Conservation (phyloP, 306 rosid genomes). For the Ziziphus jujuba region DNA sequence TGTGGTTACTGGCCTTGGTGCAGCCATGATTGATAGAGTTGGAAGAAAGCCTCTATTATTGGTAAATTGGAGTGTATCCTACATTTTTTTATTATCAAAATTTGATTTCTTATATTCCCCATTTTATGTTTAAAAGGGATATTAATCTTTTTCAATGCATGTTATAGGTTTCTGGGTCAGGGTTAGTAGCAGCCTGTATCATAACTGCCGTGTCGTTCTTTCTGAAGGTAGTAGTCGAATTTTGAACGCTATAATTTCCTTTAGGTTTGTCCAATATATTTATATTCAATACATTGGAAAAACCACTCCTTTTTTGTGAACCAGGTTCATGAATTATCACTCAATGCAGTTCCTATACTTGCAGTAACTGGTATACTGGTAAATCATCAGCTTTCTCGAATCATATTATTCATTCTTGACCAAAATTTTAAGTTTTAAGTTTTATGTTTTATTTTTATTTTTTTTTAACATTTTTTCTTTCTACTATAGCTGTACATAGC, state of each 20-base stretch:
- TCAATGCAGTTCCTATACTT: slow-evolving; percentile 53
- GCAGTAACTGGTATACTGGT: slow-evolving; percentile 78
- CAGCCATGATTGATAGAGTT: slow-evolving; percentile 57
- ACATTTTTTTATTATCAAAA: not conserved
- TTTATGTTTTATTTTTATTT: too few species aligned
- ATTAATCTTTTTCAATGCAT: slow-evolving; percentile 11
- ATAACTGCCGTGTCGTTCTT: slow-evolving; percentile 69
- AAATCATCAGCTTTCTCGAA: slow-evolving; percentile 17
- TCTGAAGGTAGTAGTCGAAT: slow-evolving; percentile 53
- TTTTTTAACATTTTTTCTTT: slow-evolving; percentile 9
- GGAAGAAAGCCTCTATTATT: slow-evolving; percentile 87
- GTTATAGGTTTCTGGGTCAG: slow-evolving; percentile 63
- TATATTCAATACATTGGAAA: slow-evolving; percentile 7
- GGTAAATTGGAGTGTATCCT: slow-evolving; percentile 36
- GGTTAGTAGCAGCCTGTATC: slow-evolving; percentile 62
- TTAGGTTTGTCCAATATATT: slow-evolving; percentile 3
- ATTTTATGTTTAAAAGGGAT: slow-evolving; percentile 15
- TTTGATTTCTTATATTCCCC: not conserved
- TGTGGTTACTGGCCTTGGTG: slow-evolving; percentile 61
- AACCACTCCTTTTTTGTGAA: slow-evolving; percentile 15
- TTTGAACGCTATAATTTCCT: slow-evolving; percentile 7
- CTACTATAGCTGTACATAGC: slow-evolving; percentile 63
- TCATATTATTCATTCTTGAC: not conserved
- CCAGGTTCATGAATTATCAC: slow-evolving; percentile 57
- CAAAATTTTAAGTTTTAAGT: slow-evolving; percentile 2